Evolutionary conservation across 805 yeast genomes (phyloP).

Genomic region (Schizosaccharomyces lindneri): DNA sequence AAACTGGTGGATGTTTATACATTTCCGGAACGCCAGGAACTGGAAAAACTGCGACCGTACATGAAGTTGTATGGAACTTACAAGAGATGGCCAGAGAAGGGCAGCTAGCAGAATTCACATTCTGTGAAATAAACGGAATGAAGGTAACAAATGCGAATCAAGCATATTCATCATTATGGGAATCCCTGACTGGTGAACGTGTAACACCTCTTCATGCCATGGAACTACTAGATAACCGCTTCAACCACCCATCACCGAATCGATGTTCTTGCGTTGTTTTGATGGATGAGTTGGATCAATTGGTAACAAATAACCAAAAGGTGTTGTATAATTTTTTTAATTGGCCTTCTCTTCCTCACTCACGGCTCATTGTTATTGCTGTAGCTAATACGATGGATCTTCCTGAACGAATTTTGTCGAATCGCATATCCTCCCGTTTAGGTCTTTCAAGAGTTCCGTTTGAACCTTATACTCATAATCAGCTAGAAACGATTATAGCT

Average conservation of each 20-base stretch:
- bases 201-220: conserved; percentile 42
- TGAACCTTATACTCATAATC: conserved; percentile 63
- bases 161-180: conserved; percentile 68
- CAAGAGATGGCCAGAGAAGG: conserved; percentile 15
- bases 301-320: conserved; percentile 56
- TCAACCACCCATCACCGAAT: conserved; percentile 16
- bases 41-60: conserved; percentile 81
- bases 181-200: conserved; percentile 31
- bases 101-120: conserved; percentile 31
- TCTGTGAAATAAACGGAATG: conserved; percentile 74
- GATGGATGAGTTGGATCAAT: conserved; percentile 81
- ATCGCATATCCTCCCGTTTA: conserved; percentile 72
- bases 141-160: conserved; percentile 54
- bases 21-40: conserved; percentile 96
- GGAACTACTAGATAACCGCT: conserved; percentile 43
- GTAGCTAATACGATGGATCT: conserved; percentile 94
- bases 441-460: conserved; percentile 75
- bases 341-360: conserved; percentile 73
- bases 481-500: conserved; percentile 48
- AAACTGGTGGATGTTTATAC: conserved; percentile 62
- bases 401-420: conserved; percentile 69
- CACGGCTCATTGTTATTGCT: conserved; percentile 68
- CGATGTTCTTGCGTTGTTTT: conserved; percentile 26
- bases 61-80: conserved; percentile 60
- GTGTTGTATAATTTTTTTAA: conserved; percentile 90